phyloP scores from a whole-genome alignment of 164 flowering plant genomes.

The Vitis cinerea region DNA sequence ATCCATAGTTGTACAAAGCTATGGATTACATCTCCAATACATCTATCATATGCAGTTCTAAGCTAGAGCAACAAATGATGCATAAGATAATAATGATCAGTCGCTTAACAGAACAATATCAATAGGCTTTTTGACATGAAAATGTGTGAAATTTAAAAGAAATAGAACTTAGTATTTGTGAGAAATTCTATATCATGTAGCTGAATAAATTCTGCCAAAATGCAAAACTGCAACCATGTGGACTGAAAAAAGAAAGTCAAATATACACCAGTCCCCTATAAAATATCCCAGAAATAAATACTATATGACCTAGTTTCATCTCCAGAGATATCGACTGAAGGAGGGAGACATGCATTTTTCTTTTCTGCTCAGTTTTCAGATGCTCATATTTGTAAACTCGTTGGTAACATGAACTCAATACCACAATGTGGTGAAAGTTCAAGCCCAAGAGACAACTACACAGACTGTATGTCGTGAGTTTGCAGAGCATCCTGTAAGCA shows the following conservation, averaged over 20 bases:
- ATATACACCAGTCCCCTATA: background rate
- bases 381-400: background rate
- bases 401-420: no score
- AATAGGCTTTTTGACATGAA: no score
- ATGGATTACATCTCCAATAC: no score
- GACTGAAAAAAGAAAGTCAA: background rate
- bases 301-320: conserved; percentile 5
- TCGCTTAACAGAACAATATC: no score
- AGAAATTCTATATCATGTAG: background rate
- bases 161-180: background rate
- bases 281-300: conserved; percentile 4
- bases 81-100: no score
- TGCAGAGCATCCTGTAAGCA: conserved; percentile 34
- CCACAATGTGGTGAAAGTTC: conserved; percentile 1
- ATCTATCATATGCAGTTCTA: no score
- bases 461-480: conserved; percentile 20
- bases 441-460: conserved; percentile 15
- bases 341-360: background rate
- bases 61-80: no score
- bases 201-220: background rate
- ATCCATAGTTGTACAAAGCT: no score
- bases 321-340: background rate
- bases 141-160: background rate
- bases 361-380: background rate
- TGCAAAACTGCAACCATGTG: background rate